Evolutionary conservation across 345 rosid species (phyloP), one percentile per base, ranked within the genome.

Genomic region (Sisymbrium altissimum): DNA sequence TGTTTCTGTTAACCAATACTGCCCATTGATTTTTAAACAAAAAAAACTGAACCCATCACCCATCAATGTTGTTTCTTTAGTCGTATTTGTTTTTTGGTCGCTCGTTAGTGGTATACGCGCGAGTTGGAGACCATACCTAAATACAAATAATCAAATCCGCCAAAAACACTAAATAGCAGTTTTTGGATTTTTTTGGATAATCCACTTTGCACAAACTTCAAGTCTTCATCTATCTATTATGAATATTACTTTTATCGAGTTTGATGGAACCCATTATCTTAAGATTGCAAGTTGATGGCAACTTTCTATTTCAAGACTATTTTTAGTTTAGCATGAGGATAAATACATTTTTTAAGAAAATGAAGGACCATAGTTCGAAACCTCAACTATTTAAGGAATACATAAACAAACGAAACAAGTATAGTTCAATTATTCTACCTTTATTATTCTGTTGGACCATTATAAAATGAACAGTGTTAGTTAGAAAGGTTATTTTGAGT

Each of bases 171-270:
- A 62, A 44, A 63, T 63, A 9, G 18, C 36, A 72, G 32, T 38
- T 61, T 72, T 72, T 62, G 69, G 63, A 41, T 9, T 53, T 72
- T 43, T 63, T 72, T 32, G 13, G 76, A 73, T 73, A 36, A 73
- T 73, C 14, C 65, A 73, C n/a, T 11, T 43, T 54, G 71, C 77
- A 73, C 64, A 43, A 64, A 55, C 39, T 33, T 55, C 57, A 73
- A 73, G 29, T 54, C 36, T 54, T 32, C 54, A 21, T 50, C 19
- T 71, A 52, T 12, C 39, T n/a, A 50, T 39, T 36, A 17, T 36
- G 61, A 48, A 25, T 6, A 52, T 49, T 25, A 4, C 59, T 49
- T 38, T 25, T 33, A 61, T 52, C 15, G 19, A 62, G n/a, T 50
- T 36, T 48, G 60, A 70, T 23, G 66, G 23, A 70, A 33, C 19